Conservation (phyloP, 208 protist species). For the Phytomonas francai region DNA sequence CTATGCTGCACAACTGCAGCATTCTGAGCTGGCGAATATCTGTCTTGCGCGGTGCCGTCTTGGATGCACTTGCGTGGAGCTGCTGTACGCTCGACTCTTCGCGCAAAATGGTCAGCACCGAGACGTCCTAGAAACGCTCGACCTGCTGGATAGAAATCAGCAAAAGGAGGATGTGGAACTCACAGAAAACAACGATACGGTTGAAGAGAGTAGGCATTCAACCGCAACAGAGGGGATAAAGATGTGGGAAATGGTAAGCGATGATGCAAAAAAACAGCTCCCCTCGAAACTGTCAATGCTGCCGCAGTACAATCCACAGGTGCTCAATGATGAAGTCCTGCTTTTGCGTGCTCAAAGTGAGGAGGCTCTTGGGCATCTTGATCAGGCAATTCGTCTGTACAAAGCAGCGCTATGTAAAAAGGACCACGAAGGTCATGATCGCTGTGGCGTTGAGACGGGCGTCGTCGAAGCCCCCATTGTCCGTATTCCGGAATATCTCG, state of each 20-base stretch:
- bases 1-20: slow-evolving; percentile 55
- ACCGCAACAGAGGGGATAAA: neutral
- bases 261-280: neutral
- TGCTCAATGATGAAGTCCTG: slow-evolving; percentile 24
- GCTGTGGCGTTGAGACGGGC: neutral
- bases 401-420: slow-evolving; percentile 41
- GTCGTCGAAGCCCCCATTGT: neutral
- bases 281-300: neutral
- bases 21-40: slow-evolving; percentile 65
- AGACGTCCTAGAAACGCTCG: slow-evolving; percentile 41
- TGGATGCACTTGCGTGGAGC: slow-evolving; percentile 27
- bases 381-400: slow-evolving; percentile 44
- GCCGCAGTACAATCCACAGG: neutral
- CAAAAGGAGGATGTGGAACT: neutral
- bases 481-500: neutral
- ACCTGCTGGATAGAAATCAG: slow-evolving; percentile 10
- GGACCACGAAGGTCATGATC: neutral
- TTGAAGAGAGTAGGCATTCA: neutral
- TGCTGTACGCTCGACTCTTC: slow-evolving; percentile 76
- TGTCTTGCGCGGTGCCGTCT: slow-evolving; percentile 47
- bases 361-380: slow-evolving; percentile 35
- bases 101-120: slow-evolving; percentile 59
- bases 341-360: slow-evolving; percentile 65
- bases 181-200: neutral
- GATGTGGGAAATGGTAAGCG: neutral